Percentiles rank a stretch among this genome's conserved stretches.
phyloP scores from a whole-genome alignment of 768 basidiomycete species.

The Clavaria fumosa region DNA sequence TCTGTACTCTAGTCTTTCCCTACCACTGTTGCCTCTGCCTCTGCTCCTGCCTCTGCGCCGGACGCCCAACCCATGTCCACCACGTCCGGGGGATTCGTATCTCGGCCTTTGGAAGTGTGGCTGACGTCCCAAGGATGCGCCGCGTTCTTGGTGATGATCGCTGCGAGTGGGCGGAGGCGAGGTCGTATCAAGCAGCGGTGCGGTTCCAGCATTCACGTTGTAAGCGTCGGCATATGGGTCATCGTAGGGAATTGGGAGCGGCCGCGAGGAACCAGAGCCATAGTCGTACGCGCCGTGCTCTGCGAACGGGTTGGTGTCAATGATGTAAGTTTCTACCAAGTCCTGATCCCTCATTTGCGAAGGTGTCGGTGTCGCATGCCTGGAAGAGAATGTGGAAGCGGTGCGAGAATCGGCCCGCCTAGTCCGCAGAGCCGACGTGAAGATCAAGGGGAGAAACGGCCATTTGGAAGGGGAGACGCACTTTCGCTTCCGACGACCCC shows the following conservation, averaged over 20 bases:
- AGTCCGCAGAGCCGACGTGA: conserved; percentile 4
- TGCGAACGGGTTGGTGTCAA: conserved; percentile 47
- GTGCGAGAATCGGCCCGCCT: conserved; percentile 42
- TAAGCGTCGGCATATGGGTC: conserved; percentile 55
- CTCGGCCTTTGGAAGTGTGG: too few species aligned
- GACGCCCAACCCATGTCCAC: conserved; percentile 10
- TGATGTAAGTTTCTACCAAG: conserved; percentile 27
- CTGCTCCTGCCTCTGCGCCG: conserved; percentile 17
- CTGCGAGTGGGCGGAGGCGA: conserved; percentile 4
- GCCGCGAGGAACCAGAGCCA: conserved; percentile 38
- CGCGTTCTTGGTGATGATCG: conserved; percentile 12
- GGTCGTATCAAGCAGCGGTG: too few species aligned
- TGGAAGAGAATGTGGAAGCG: conserved; percentile 35
- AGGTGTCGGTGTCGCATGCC: conserved; percentile 37
- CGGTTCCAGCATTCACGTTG: too few species aligned
- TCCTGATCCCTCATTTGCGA: conserved; percentile 42
- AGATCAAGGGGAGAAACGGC: conserved; percentile 5
- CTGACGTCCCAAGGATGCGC: too few species aligned
- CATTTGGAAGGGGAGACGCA: conserved; percentile 20
- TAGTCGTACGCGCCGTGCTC: conserved; percentile 53
- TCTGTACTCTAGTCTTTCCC: conserved; percentile 18
- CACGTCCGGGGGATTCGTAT: conserved; percentile 26
- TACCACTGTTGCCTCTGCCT: conserved; percentile 17
- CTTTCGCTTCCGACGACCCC: conserved; percentile 44
- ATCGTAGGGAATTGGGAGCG: conserved; percentile 59